Evolutionary conservation across 2,329 filamentous ascomycete genomes (phyloP).

Genomic region (Aaosphaeria arxii): DNA sequence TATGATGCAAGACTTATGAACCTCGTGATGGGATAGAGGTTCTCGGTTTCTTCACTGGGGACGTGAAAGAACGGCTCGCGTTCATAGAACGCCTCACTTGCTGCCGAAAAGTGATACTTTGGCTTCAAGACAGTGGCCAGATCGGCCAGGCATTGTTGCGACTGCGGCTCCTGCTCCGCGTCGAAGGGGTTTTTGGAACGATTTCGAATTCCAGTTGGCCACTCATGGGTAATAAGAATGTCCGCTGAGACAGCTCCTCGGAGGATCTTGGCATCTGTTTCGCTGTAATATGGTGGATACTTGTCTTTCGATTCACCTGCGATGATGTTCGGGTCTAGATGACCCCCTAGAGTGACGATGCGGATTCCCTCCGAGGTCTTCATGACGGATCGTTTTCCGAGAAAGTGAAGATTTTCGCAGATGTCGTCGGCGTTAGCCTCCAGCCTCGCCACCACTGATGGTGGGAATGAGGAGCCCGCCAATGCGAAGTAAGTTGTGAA

Average conservation of each 20-base stretch:
- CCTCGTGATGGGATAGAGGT: slow-evolving; percentile 66
- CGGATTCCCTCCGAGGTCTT: slow-evolving; percentile 88
- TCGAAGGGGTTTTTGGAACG: slow-evolving; percentile 64
- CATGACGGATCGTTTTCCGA: slow-evolving; percentile 78
- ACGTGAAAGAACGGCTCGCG: slow-evolving; percentile 85
- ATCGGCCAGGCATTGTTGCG: slow-evolving; percentile 70
- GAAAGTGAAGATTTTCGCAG: slow-evolving; percentile 85
- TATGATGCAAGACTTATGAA: slow-evolving; percentile 87
- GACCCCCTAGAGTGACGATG: slow-evolving; percentile 82
- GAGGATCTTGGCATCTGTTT: slow-evolving; percentile 71
- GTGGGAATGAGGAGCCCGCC: slow-evolving; percentile 69
- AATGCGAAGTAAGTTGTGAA: slow-evolving; percentile 90
- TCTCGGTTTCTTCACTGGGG: slow-evolving; percentile 47
- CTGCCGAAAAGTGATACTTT: slow-evolving; percentile 83
- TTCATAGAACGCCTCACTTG: slow-evolving; percentile 74
- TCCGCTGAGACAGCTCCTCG: slow-evolving; percentile 76
- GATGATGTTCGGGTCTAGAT: slow-evolving; percentile 59
- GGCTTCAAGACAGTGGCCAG: slow-evolving; percentile 78
- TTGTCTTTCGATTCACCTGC: slow-evolving; percentile 67
- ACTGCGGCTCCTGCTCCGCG: slow-evolving; percentile 52
- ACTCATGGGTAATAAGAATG: slow-evolving; percentile 81
- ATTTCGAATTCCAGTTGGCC: slow-evolving; percentile 71
- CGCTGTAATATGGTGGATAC: slow-evolving; percentile 73
- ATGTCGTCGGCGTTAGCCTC: slow-evolving; percentile 67
- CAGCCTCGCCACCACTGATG: slow-evolving; percentile 68